These are phyloP conservation scores for Austroboletus niveus DNA, from an alignment of 1,284 basidiomycete species.

Conservation along the genomic window DNA sequence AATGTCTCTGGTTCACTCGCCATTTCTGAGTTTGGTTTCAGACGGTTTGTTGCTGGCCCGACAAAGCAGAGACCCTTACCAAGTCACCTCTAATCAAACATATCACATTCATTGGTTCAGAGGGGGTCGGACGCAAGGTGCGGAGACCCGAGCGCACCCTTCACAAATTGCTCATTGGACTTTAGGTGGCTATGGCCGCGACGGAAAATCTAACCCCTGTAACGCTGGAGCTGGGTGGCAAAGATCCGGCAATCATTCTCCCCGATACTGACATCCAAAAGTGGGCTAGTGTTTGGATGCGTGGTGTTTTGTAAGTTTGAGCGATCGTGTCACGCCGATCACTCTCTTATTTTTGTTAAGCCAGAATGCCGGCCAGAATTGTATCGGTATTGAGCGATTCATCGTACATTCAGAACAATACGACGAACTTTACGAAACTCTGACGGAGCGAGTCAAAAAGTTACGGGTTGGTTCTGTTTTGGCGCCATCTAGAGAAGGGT, in stretches of 20 bases:
- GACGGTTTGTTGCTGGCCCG: constrained; percentile 87
- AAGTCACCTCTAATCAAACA: constrained; percentile 78
- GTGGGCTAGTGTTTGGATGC: constrained; percentile 77
- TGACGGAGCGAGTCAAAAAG: constrained; percentile 61
- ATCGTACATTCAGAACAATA: constrained; percentile 81
- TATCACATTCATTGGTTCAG: constrained; percentile 92
- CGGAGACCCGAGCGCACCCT: constrained; percentile 2
- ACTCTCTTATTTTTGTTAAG: constrained; percentile 37
- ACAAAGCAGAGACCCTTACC: constrained; percentile 82
- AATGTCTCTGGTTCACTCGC: not conserved
- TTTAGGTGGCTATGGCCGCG: constrained; percentile 77
- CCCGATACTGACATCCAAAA: constrained; percentile 69
- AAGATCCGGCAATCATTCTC: constrained; percentile 77
- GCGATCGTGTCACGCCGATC: not conserved
- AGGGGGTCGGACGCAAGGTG: constrained; percentile 83
- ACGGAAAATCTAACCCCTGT: constrained; percentile 86
- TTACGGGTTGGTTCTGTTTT: constrained; percentile 73
- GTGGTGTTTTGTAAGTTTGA: constrained; percentile 79
- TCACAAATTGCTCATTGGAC: constrained; percentile 4
- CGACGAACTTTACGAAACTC: constrained; percentile 64
- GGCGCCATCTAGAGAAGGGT: constrained; percentile 60
- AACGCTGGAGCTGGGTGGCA: constrained; percentile 88
- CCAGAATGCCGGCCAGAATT: constrained; percentile 94
- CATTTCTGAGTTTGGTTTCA: constrained; percentile 29
- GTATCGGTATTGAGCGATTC: constrained; percentile 93